phyloP scores from a whole-genome alignment of 202 grass and related monocot species.

The Setaria italica region DNA sequence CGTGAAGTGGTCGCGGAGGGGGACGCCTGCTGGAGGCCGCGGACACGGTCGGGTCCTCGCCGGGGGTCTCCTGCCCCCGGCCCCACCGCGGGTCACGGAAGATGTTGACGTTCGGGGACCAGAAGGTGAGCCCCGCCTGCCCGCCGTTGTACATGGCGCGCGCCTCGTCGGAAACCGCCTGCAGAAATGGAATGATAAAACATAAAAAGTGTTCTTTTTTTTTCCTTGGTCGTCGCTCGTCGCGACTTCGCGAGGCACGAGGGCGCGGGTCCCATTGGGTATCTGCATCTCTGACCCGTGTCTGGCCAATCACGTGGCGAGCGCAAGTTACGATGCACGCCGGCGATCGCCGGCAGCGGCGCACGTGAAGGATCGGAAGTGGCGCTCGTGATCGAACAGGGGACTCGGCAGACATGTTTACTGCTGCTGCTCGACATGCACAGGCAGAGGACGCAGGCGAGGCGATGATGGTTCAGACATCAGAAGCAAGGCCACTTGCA shows the following conservation, averaged over 20 bases:
- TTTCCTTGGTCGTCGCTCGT: no score
- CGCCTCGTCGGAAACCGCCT: slow-evolving; percentile 81
- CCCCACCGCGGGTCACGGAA: slow-evolving; percentile 93
- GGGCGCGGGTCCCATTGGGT: no score
- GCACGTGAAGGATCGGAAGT: not conserved
- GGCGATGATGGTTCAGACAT: no score
- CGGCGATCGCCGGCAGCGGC: no score
- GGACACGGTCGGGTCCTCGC: slow-evolving; percentile 82
- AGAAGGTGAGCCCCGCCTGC: slow-evolving; percentile 72
- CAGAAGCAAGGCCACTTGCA: no score
- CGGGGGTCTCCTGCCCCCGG: slow-evolving; percentile 84
- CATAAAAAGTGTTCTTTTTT: no score
- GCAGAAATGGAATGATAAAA: not conserved
- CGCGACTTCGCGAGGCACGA: not conserved
- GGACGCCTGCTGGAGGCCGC: slow-evolving; percentile 70
- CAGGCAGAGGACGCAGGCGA: no score
- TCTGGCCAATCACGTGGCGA: slow-evolving; percentile 27
- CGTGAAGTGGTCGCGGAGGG: slow-evolving; percentile 42
- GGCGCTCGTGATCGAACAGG: not conserved
- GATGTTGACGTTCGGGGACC: slow-evolving; percentile 95
- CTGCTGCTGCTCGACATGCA: no score
- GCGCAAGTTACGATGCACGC: no score
- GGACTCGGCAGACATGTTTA: no score
- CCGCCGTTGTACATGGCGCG: slow-evolving; percentile 86
- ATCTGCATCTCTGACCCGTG: not conserved